Conservation (phyloP, 345 rosid species). For the Euclidium syriacum region DNA sequence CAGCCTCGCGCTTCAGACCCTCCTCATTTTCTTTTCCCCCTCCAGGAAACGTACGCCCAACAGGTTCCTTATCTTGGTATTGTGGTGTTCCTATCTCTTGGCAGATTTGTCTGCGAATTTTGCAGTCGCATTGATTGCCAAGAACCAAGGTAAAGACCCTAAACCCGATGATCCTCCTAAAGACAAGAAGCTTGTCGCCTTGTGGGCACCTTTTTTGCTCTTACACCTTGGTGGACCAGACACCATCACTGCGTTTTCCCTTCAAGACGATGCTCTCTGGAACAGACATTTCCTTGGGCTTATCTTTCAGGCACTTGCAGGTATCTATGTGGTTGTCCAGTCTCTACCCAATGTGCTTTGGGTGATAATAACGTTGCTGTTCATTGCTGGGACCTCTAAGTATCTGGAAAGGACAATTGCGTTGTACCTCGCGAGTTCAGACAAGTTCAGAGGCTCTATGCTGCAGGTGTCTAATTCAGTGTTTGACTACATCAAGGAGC, state of each 20-base stretch:
- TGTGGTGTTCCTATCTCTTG: slow-evolving; percentile 51
- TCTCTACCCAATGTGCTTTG: slow-evolving; percentile 8
- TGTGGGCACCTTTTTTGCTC: slow-evolving; percentile 41
- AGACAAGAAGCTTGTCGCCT: slow-evolving; percentile 11
- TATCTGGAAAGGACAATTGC: slow-evolving; percentile 36
- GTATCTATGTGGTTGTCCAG: slow-evolving; percentile 14
- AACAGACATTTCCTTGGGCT: slow-evolving; percentile 29
- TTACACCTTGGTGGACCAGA: slow-evolving; percentile 44
- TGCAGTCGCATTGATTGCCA: slow-evolving; percentile 43
- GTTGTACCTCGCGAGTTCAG: slow-evolving; percentile 12
- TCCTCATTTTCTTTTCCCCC: slow-evolving; percentile 42
- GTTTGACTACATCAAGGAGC: neutral
- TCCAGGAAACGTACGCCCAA: slow-evolving; percentile 33
- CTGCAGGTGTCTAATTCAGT: neutral
- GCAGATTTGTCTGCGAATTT: slow-evolving; percentile 55
- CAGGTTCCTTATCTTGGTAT: slow-evolving; percentile 16
- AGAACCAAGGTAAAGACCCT: slow-evolving; percentile 21
- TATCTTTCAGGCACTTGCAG: slow-evolving; percentile 13
- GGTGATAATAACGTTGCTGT: neutral
- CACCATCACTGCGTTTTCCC: slow-evolving; percentile 34
- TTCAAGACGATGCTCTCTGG: slow-evolving; percentile 40
- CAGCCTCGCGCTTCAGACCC: slow-evolving; percentile 44
- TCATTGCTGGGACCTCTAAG: slow-evolving; percentile 25
- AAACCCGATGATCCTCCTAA: neutral
- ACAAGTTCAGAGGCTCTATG: neutral